Evolutionary conservation across 331 rosid species (phyloP), one percentile per base, ranked within the genome.

Genomic region (Quercus phellos): DNA sequence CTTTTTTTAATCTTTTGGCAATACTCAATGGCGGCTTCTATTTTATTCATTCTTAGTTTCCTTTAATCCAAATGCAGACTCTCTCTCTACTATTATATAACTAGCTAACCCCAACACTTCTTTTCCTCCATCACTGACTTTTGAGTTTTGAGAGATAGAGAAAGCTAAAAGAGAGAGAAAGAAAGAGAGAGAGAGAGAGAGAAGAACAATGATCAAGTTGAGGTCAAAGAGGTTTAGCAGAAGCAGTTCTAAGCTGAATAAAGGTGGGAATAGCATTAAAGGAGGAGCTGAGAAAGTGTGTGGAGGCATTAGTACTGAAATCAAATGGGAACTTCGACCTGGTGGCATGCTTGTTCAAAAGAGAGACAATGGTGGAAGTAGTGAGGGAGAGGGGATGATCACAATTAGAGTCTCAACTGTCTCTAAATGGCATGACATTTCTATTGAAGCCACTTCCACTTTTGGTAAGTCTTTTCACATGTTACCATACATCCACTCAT

Each of bases 341-440:
- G 98, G 99, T 51, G 99, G 99, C 72, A 94, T 94, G 99, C 97
- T 94, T 17, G 99, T 94, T 17, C 99, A 94, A 53, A 92, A 82
- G 34, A 92, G 99, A 72, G 99, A 90, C 80, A 79, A 26, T 9
- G 76, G 67, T 38, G 84, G 78, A 73, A 77, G 78, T 59, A 77
- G 78, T 59, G 66, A 3, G 13, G 93, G 85, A 7, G 93, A 91
- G 9, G 89, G 82, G 9, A 18, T 88, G 12, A 94, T 94, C 85
- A 80, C 93, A 19, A 75, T 94, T 76, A 86, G 95, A 80, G 99
- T 94, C 2, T 87, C 99, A 2, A 83, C 93, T 72, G 92, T 92
- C 7, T 88, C 96, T 0, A 83, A 89, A 22, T 92, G 87, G 77
- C 95, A 91, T 85, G 83, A 94, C 72, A 89, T 94, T 73, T 88